Evolutionary conservation across 371 early-diverging fungal species (phyloP).

Genomic region (Apophysomyces trapeziformis): DNA sequence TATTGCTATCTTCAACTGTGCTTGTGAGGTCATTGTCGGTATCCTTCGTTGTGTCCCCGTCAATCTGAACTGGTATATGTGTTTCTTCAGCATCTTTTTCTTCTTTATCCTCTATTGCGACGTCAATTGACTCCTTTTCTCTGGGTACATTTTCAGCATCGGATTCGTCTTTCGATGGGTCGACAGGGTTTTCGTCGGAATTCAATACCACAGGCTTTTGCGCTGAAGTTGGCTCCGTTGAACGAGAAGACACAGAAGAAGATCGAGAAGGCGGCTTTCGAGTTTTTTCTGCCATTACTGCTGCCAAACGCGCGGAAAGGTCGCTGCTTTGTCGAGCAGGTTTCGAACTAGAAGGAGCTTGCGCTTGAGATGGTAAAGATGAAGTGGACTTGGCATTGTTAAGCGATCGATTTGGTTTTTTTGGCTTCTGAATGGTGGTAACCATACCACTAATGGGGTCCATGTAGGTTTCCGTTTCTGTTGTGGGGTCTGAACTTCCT

Average conservation of each 20-base stretch:
- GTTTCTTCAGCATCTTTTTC: not conserved
- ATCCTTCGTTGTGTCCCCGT: slow-evolving; percentile 4
- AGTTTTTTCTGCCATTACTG: slow-evolving; percentile 36
- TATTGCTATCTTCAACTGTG: no score
- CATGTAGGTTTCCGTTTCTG: slow-evolving; percentile 50
- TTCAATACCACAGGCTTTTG: not conserved
- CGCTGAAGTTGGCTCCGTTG: not conserved
- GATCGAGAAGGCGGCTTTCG: slow-evolving; percentile 13
- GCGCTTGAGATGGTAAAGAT: slow-evolving; percentile 1
- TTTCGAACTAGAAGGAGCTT: not conserved
- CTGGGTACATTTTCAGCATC: not conserved
- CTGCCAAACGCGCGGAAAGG: slow-evolving; percentile 48
- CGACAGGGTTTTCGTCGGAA: not conserved
- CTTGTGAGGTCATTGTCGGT: not conserved
- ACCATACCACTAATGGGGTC: slow-evolving; percentile 57
- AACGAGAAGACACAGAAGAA: slow-evolving; percentile 5
- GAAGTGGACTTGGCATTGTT: slow-evolving; percentile 11
- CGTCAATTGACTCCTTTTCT: not conserved
- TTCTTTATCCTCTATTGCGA: not conserved
- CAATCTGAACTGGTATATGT: not conserved
- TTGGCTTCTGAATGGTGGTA: slow-evolving; percentile 42
- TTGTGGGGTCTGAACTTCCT: no score
- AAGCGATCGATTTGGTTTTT: slow-evolving; percentile 4
- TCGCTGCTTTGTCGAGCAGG: slow-evolving; percentile 32
- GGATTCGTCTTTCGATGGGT: not conserved